Percentiles rank a stretch among this genome's conserved stretches.
These are phyloP conservation scores for Lumnitzera racemosa DNA, from an alignment of 345 rosid species.

Conservation along the genomic window DNA sequence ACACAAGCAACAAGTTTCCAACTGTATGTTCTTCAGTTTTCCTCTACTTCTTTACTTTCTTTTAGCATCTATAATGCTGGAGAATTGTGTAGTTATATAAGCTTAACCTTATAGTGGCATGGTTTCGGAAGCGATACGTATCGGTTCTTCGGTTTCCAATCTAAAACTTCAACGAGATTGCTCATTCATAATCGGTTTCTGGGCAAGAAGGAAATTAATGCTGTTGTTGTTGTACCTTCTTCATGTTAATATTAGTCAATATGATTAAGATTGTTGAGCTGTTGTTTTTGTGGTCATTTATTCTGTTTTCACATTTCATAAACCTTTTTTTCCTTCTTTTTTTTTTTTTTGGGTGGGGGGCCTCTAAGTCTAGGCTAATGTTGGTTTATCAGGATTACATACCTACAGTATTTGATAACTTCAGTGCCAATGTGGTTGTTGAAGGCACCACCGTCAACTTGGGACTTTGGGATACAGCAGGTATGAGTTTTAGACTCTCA, in stretches of 20 bases:
- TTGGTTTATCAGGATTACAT: constrained; percentile 67
- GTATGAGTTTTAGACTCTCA: constrained; percentile 27
- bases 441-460: constrained; percentile 92
- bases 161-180: neutral
- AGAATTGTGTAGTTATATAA: no score
- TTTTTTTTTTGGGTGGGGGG: neutral
- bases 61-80: no score
- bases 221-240: no score
- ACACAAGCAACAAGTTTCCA: constrained; percentile 79
- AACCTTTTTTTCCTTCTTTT: no score
- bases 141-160: neutral
- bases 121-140: no score
- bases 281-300: no score
- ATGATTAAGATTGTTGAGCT: no score
- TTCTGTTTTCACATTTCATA: no score
- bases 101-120: no score
- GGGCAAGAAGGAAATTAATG: no score
- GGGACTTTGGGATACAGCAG: constrained; percentile 99
- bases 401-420: constrained; percentile 95
- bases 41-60: neutral
- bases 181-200: neutral
- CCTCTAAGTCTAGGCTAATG: neutral
- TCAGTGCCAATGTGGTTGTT: constrained; percentile 91
- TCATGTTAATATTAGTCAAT: neutral
- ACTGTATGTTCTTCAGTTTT: constrained; percentile 38